Conservation (phyloP, 495 filamentous ascomycete species). For the Neurospora terricola region DNA sequence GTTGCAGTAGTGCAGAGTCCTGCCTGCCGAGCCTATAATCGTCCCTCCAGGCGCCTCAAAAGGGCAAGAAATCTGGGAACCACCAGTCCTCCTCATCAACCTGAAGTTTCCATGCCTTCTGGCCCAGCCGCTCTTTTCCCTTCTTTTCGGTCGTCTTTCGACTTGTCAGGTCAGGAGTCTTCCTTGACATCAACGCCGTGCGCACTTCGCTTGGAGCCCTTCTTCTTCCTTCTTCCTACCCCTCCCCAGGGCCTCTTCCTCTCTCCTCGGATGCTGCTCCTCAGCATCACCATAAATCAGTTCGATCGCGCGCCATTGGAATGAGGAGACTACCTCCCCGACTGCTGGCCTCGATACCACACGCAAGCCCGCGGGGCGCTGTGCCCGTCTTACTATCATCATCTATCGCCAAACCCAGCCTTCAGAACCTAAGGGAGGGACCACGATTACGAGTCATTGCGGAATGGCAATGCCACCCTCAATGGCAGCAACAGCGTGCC, state of each 20-base stretch:
- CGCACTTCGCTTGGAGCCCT: neutral
- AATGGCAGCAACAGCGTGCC: neutral
- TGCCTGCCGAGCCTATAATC: neutral
- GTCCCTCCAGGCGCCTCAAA: neutral
- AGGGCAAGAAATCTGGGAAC: neutral
- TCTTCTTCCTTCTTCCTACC: neutral
- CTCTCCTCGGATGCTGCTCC: constrained; percentile 20
- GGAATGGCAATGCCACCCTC: constrained; percentile 1
- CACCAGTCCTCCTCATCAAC: neutral
- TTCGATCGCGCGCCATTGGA: constrained; percentile 20
- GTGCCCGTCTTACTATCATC: neutral
- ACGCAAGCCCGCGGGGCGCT: constrained; percentile 7
- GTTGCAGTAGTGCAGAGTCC: neutral
- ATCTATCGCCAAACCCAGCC: neutral
- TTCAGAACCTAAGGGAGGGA: neutral
- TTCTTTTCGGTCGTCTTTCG: neutral
- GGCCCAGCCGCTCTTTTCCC: neutral
- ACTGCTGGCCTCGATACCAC: constrained; percentile 13
- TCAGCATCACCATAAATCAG: constrained; percentile 14
- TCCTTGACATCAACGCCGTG: neutral
- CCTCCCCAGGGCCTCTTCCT: neutral
- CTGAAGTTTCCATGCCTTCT: neutral
- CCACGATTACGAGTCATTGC: neutral
- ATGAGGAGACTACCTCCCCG: constrained; percentile 27
- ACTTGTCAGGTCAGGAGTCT: neutral